Evolutionary conservation across 345 rosid species (phyloP), one percentile per base, ranked within the genome.

Genomic region (Zanthoxylum bungeanum): DNA sequence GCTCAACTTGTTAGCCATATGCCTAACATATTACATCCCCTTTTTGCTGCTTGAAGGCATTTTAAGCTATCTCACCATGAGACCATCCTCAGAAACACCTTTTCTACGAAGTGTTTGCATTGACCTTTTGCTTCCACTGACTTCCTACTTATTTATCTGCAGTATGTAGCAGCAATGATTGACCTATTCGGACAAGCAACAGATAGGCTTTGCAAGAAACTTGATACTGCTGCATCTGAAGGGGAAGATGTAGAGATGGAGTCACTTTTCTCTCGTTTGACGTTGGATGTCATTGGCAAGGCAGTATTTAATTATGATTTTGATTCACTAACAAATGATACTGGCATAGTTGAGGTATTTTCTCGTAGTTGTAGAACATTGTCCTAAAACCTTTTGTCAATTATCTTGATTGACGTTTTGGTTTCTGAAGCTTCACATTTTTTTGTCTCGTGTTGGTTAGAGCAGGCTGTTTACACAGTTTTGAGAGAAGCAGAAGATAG

Each of bases 161-260:
- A 94, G 98, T 94, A 90, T 78, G 98, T 94, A 66, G 86, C 92
- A 40, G 93, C 98, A 63, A 94, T 94, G 98, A 86, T 94, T 70
- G 76, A 81, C 79, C 81, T 94, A 72, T 94, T 94, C 64, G 95
- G 92, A 70, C 75, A 86, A 85, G 93, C 95, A 71, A 83, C 98
- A 21, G 83, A 90, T 71, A 88, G 97, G 85, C 98, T 94, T 69
- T 90, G 97, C 75, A 70, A 79, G 74, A 94, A 92, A 82, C 88
- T 94, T 22, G 88, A 86, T 79, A 75, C 69, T 30, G 98, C 98
- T 76, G 93, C 96, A 77, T 78, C 88, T 52, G 81, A 81, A 56
- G 90, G 92, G 42, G 98, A 94, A 82, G 85, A 84, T 72, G 95
- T 85, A 39, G 98, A 94, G 83, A 90, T 94, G 97, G 98, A 94